Evolutionary conservation across 768 basidiomycete genomes (phyloP).

Genomic region (Dendrothele bispora): DNA sequence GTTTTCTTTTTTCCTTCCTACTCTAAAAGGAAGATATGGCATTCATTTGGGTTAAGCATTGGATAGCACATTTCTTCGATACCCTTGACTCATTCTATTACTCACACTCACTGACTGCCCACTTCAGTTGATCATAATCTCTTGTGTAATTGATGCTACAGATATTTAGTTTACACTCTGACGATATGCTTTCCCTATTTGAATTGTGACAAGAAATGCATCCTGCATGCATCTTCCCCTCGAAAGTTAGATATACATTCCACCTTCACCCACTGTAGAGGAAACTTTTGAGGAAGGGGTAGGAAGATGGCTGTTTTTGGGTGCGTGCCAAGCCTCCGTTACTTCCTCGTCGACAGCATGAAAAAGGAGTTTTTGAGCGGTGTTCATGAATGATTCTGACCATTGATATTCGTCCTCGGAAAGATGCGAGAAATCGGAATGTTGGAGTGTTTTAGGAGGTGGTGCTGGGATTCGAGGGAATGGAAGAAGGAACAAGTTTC

Average conservation of each 20-base stretch:
- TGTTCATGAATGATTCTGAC: constrained; percentile 31
- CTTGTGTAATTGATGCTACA: too few species aligned
- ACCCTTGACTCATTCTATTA: too few species aligned
- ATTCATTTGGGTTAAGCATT: too few species aligned
- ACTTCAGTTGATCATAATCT: too few species aligned
- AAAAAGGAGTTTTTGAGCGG: constrained; percentile 37
- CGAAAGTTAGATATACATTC: constrained; percentile 10
- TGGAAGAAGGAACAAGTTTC: constrained; percentile 48
- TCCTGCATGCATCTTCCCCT: too few species aligned
- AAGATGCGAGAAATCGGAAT: constrained; percentile 31
- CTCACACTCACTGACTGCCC: too few species aligned
- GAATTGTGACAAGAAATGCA: too few species aligned
- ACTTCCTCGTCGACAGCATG: constrained; percentile 21
- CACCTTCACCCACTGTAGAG: background rate
- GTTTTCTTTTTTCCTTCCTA: too few species aligned
- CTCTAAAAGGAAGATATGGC: too few species aligned
- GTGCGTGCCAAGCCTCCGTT: background rate
- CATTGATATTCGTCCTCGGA: constrained; percentile 34
- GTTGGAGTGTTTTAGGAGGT: constrained; percentile 38
- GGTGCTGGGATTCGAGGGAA: constrained; percentile 41
- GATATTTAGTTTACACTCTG: too few species aligned
- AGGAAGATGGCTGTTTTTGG: background rate
- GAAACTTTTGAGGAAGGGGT: background rate
- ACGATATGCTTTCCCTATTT: too few species aligned
- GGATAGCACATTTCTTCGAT: too few species aligned